Percentiles rank a stretch among this genome's conserved stretches.
Evolutionary conservation across 2,329 filamentous ascomycete species (phyloP).

Genomic region (Hortaea werneckii): DNA sequence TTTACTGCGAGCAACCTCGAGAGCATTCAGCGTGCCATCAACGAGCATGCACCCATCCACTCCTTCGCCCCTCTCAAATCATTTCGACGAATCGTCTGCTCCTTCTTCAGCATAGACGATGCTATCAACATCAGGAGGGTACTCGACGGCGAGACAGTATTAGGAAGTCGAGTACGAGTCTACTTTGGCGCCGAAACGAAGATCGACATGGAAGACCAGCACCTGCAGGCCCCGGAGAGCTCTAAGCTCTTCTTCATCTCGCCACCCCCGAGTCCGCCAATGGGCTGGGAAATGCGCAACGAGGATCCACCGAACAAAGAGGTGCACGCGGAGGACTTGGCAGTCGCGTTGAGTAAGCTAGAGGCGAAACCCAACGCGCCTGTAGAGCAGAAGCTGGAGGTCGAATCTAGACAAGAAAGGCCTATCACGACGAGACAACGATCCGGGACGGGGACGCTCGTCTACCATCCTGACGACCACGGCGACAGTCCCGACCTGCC

Average conservation of each 20-base stretch:
- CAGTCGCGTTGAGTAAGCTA: constrained; percentile 44
- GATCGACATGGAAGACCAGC: constrained; percentile 31
- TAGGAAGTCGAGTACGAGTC: constrained; percentile 59
- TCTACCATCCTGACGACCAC: constrained; percentile 54
- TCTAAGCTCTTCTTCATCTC: constrained; percentile 58
- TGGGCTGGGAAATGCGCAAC: constrained; percentile 53
- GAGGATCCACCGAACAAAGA: constrained; percentile 58
- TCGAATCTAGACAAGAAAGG: constrained; percentile 4
- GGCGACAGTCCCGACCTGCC: constrained; percentile 50
- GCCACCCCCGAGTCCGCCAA: constrained; percentile 52
- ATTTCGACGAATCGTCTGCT: constrained; percentile 71
- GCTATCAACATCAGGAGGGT: constrained; percentile 61
- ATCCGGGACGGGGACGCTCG: constrained; percentile 48
- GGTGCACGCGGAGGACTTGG: constrained; percentile 53
- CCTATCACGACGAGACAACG: constrained; percentile 22
- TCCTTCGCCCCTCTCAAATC: constrained; percentile 73
- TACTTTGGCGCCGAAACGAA: constrained; percentile 49
- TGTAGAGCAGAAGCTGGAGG: constrained; percentile 18
- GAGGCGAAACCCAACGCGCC: constrained; percentile 31
- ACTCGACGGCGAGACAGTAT: constrained; percentile 64
- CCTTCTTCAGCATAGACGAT: constrained; percentile 60
- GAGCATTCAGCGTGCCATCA: constrained; percentile 61
- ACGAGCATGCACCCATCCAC: constrained; percentile 59
- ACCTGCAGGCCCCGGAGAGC: constrained; percentile 46
- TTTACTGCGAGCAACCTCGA: constrained; percentile 66